Evolutionary conservation across 176 grass and related monocot genomes (phyloP).

Genomic region (Puya raimondii): DNA sequence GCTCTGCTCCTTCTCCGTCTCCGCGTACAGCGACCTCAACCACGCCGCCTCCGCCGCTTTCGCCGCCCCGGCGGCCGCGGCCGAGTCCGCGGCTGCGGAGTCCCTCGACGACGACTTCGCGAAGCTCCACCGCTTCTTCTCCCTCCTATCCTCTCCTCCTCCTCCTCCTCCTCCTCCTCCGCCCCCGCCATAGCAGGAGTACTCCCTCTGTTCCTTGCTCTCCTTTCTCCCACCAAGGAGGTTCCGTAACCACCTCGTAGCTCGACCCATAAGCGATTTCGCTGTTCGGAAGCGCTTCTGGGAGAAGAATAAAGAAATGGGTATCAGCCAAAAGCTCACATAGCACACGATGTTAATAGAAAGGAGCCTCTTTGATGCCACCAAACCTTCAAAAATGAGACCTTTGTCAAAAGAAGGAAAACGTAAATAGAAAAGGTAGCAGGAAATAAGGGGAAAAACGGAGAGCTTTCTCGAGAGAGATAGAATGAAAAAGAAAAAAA

Average conservation of each 20-base stretch:
- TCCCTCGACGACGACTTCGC: constrained; percentile 48
- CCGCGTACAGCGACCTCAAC: constrained; percentile 61
- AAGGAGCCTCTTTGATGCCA: background rate
- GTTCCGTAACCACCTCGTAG: constrained; percentile 60
- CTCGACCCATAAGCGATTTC: constrained; percentile 41
- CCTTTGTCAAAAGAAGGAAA: background rate
- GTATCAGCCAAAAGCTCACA: background rate
- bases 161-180: background rate
- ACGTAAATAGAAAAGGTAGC: background rate
- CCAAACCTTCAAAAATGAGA: background rate
- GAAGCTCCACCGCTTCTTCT: constrained; percentile 92
- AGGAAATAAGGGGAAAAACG: constrained; percentile 1
- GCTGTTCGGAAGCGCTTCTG: background rate
- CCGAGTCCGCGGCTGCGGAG: constrained; percentile 14
- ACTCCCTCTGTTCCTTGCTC: constrained; percentile 31
- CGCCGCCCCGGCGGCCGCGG: background rate
- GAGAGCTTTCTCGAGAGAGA: constrained; percentile 1
- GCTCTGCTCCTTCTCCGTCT: constrained; percentile 73
- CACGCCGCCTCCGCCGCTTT: constrained; percentile 42
- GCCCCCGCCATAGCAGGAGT: background rate
- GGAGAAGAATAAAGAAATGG: background rate
- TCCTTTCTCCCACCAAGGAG: constrained; percentile 57
- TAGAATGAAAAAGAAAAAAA: background rate
- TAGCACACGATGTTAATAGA: background rate
- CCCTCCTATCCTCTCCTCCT: constrained; percentile 10